Conservation (phyloP, 495 filamentous ascomycete genomes). For the Pseudevernia furfuracea region DNA sequence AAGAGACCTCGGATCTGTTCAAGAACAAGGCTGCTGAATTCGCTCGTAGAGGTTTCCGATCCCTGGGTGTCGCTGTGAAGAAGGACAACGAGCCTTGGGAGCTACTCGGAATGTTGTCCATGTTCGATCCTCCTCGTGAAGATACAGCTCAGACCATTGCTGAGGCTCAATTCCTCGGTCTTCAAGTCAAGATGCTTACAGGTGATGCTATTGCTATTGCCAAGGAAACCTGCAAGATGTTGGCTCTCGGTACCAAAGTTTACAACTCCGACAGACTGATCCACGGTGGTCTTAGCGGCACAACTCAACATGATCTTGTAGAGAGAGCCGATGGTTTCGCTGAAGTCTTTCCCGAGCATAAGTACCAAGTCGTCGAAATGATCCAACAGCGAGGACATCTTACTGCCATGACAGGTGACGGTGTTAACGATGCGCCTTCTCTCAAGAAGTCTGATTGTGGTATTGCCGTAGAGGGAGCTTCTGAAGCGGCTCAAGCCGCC, state of each 20-base stretch:
- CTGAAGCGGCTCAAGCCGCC: constrained; percentile 68
- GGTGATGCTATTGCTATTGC: constrained; percentile 74
- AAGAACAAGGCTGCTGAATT: constrained; percentile 64
- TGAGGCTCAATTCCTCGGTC: constrained; percentile 68
- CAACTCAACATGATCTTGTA: constrained; percentile 66
- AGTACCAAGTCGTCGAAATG: constrained; percentile 96
- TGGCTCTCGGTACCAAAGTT: constrained; percentile 68
- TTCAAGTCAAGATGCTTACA: constrained; percentile 72
- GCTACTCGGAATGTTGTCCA: constrained; percentile 66
- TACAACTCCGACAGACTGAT: constrained; percentile 70
- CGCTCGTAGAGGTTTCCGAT: constrained; percentile 74
- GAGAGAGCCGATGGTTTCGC: constrained; percentile 65
- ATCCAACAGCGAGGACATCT: constrained; percentile 93
- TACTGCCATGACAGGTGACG: constrained; percentile 96
- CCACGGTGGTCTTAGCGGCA: constrained; percentile 64
- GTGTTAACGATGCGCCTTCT: constrained; percentile 94
- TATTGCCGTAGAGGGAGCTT: constrained; percentile 73
- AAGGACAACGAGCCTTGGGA: constrained; percentile 61
- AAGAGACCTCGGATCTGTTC: constrained; percentile 57
- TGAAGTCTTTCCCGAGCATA: constrained; percentile 96
- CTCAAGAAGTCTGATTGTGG: constrained; percentile 88
- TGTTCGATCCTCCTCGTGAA: constrained; percentile 73
- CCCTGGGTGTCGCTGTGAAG: constrained; percentile 66
- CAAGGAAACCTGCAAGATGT: constrained; percentile 76
- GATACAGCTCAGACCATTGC: constrained; percentile 71